Base-by-base conservation (phyloP, 2,329 filamentous ascomycete species). In the Didymella sp. region DNA sequence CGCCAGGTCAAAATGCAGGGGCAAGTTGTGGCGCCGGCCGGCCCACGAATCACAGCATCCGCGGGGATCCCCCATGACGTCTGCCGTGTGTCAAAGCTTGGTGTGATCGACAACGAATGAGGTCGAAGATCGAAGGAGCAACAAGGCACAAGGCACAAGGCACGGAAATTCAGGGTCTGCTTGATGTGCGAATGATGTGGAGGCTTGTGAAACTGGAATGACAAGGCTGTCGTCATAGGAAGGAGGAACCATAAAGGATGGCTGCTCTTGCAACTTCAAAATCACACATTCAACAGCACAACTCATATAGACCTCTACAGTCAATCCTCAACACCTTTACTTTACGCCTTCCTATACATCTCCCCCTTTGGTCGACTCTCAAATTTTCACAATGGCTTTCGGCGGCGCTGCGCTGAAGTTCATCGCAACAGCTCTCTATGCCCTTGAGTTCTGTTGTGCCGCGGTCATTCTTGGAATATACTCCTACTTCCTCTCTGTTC, bases 401-500 rank as follows among this genome's bases (percentile, higher is more conserved):
- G 80, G 81, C 60, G 85, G 87, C 62, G 75, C 87, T 60, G 81
- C 85, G 67, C 85, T 96, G 67, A 91, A 91, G 69, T 77, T 84
- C 50, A 77, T 84, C 43, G 89, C 91, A 70, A 89, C 89, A 74
- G 82, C 88, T 73, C 80, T 96, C 69, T 90, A 94, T 65, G 78
- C 84, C 63, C 78, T 96, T 54, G 86, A 91, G 69, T 89, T 96
- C 76, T 82, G 85, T 72, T 90, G 87, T 74, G 82, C 89, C 8
- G 86, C 83, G 57, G 82, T 96, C 64, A 84, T 94, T 59, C 84
- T 97, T 60, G 89, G 85, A 64, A 85, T 95, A 59, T 78, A 89
- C 82, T 88, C 87, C 46, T 96, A 96, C 82, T 96, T 92, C 82
- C 85, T 97, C 46, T 86, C 89, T 8, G 84, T 89, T 8, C 84